Conservation (phyloP, 2,329 filamentous ascomycete genomes). For the Byssochlamys sp. region DNA sequence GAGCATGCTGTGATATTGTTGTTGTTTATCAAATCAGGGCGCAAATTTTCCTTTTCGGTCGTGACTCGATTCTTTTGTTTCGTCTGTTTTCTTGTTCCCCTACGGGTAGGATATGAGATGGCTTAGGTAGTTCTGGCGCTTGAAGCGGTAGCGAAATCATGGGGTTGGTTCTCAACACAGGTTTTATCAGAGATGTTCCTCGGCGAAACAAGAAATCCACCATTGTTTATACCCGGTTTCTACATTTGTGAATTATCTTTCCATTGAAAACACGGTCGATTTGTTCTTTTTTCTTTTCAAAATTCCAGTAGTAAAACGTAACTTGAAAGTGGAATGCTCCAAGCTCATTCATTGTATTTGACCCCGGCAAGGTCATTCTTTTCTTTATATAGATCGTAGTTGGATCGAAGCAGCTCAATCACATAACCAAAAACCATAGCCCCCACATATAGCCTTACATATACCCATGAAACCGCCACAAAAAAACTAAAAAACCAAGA, state of each 20-base stretch:
- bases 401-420: neutral
- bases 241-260: neutral
- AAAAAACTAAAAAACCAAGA: too few species aligned
- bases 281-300: neutral
- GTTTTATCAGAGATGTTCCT: neutral
- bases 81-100: constrained; percentile 3
- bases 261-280: neutral
- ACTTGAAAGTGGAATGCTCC: too few species aligned
- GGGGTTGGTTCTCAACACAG: neutral
- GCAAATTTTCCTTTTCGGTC: neutral
- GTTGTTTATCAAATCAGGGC: neutral
- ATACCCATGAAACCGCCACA: too few species aligned
- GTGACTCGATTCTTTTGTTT: constrained; percentile 1
- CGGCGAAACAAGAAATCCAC: neutral
- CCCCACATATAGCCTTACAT: too few species aligned
- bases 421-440: too few species aligned
- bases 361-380: too few species aligned
- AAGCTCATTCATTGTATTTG: too few species aligned
- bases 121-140: neutral
- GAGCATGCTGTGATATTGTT: constrained; percentile 16
- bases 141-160: neutral
- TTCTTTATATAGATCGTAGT: too few species aligned
- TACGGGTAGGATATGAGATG: neutral
- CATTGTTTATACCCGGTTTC: neutral
- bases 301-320: too few species aligned